These are phyloP conservation scores for Botrytis galanthina DNA, from an alignment of 2,329 filamentous ascomycete genomes.

Conservation along the genomic window DNA sequence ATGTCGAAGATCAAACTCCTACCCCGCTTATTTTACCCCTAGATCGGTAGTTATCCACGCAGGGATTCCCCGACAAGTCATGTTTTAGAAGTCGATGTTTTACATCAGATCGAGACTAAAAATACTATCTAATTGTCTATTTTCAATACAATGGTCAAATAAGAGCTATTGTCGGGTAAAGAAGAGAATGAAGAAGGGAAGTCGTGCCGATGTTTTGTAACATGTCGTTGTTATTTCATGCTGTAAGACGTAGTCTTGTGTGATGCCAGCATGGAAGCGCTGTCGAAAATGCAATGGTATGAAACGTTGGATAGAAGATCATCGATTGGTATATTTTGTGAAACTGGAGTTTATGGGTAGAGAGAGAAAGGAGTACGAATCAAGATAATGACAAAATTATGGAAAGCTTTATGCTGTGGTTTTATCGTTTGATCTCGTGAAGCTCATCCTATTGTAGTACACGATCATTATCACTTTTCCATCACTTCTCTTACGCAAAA, in stretches of 20 bases:
- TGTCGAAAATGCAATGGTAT: neutral
- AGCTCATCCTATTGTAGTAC: neutral
- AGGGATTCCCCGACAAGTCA: neutral
- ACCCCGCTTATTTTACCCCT: neutral
- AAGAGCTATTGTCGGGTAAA: too few relatives aligned
- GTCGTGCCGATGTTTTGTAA: slow-evolving; percentile 7
- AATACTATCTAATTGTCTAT: neutral
- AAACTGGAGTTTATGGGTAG: neutral
- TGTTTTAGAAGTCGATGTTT: neutral
- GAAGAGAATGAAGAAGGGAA: neutral
- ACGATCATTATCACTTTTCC: neutral
- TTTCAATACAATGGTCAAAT: neutral
- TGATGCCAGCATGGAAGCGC: neutral
- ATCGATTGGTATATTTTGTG: neutral
- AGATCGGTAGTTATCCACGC: neutral
- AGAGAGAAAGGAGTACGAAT: neutral
- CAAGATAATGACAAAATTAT: neutral
- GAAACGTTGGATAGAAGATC: neutral
- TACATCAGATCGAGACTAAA: neutral
- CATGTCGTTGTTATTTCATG: neutral
- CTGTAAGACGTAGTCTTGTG: neutral
- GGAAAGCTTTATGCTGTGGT: neutral
- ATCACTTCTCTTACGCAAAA: neutral
- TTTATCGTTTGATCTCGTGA: neutral
- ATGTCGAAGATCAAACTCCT: neutral